phyloP scores from a whole-genome alignment of 1,139 yeast genomes.

The Hemisphaericaspora lyxosophila region DNA sequence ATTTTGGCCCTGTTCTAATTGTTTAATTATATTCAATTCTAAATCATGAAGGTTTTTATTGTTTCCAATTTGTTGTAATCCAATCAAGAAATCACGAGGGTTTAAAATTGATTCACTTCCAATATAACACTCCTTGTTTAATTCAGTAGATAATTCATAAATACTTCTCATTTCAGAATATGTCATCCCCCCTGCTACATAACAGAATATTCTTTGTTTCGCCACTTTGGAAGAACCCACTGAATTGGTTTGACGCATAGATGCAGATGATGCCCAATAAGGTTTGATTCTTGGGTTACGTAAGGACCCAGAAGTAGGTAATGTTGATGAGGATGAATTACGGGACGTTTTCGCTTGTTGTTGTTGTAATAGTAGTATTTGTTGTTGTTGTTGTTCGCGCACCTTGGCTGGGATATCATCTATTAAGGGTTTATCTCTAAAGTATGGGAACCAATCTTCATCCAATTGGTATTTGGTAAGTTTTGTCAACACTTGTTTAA shows the following conservation, averaged over 20 bases:
- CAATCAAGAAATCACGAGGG: slow-evolving; percentile 56
- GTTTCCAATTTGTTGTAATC: slow-evolving; percentile 42
- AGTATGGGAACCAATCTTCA: slow-evolving; percentile 65
- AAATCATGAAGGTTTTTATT: slow-evolving; percentile 34
- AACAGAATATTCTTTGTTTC: slow-evolving; percentile 73
- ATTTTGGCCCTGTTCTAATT: slow-evolving; percentile 19
- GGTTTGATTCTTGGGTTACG: slow-evolving; percentile 78
- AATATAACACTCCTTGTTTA: slow-evolving; percentile 72
- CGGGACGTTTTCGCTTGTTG: slow-evolving; percentile 9
- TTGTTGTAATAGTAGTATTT: too few species aligned
- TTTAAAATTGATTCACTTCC: slow-evolving; percentile 81
- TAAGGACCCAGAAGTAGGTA: slow-evolving; percentile 35
- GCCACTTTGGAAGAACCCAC: slow-evolving; percentile 7
- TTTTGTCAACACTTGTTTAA: slow-evolving; percentile 56
- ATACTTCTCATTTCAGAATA: slow-evolving; percentile 77
- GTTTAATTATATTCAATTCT: slow-evolving; percentile 32
- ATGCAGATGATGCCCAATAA: slow-evolving; percentile 69
- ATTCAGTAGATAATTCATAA: slow-evolving; percentile 63
- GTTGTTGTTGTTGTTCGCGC: too few species aligned
- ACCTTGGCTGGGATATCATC: slow-evolving; percentile 47
- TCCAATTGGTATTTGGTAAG: slow-evolving; percentile 52
- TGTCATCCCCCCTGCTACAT: slow-evolving; percentile 88
- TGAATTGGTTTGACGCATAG: slow-evolving; percentile 6
- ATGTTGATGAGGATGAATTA: slow-evolving; percentile 5
- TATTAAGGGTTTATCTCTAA: slow-evolving; percentile 71